Conservation (phyloP, 2,329 filamentous ascomycete species). For the Sphaerulina populicola region DNA sequence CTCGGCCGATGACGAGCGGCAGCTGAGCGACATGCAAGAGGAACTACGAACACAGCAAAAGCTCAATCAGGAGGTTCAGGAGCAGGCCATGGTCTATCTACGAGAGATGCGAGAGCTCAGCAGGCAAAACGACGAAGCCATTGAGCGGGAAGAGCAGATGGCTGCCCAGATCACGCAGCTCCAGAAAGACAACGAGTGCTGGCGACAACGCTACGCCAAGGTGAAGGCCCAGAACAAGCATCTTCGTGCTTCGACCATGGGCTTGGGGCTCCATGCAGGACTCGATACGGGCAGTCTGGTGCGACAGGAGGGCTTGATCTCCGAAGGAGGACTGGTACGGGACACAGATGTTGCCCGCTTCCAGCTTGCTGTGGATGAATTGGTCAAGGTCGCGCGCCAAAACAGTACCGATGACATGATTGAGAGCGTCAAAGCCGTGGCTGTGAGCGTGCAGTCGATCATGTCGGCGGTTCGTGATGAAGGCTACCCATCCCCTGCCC, state of each 20-base stretch:
- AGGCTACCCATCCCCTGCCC: conserved; percentile 28
- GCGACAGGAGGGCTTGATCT: conserved; percentile 49
- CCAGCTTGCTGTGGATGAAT: conserved; percentile 86
- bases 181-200: conserved; percentile 76
- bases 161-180: conserved; percentile 65
- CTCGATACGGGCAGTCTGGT: conserved; percentile 58
- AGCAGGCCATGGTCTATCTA: conserved; percentile 73
- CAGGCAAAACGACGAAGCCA: conserved; percentile 65
- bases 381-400: conserved; percentile 66
- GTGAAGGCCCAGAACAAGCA: conserved; percentile 79
- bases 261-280: conserved; percentile 51
- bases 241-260: conserved; percentile 71
- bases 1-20: conserved; percentile 52
- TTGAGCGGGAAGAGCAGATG: conserved; percentile 74
- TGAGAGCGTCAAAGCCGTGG: conserved; percentile 77
- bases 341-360: conserved; percentile 92
- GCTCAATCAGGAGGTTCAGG: conserved; percentile 76
- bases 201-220: conserved; percentile 82
- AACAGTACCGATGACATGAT: conserved; percentile 68
- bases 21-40: conserved; percentile 49
- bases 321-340: conserved; percentile 69
- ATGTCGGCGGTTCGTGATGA: conserved; percentile 59
- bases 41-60: conserved; percentile 71
- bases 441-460: conserved; percentile 73
- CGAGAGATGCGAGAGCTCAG: conserved; percentile 84